Conservation (phyloP, 164 flowering plant genomes). For the Euptelea pleiosperma region DNA sequence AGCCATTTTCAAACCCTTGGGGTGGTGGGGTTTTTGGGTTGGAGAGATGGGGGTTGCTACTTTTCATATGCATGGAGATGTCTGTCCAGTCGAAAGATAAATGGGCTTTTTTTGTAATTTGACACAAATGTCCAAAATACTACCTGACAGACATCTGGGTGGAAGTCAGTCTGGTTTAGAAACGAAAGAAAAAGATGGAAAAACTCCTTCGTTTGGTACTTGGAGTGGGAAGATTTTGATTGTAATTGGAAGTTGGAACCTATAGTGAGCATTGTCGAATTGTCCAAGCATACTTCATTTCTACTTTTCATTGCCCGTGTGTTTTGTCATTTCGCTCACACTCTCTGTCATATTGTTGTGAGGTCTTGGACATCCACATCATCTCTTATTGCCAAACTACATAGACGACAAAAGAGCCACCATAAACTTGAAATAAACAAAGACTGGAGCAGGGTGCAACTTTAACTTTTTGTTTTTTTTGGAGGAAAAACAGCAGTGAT, state of each 20-base stretch:
- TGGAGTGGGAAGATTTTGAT: background rate
- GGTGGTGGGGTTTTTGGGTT: no score
- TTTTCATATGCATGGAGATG: no score
- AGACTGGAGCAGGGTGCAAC: no score
- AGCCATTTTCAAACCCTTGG: no score
- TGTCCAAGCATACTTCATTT: background rate
- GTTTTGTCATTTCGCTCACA: slow-evolving; percentile 9
- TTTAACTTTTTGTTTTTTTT: background rate
- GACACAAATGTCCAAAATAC: no score
- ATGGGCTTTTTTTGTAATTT: no score
- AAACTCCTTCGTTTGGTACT: background rate
- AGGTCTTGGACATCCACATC: background rate
- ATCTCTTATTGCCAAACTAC: background rate
- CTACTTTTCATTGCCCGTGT: background rate
- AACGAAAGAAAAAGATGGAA: background rate
- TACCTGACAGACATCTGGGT: no score
- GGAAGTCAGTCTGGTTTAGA: no score
- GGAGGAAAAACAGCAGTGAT: background rate
- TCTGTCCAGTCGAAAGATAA: no score
- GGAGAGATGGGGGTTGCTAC: no score
- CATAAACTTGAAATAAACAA: background rate
- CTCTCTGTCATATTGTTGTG: slow-evolving; percentile 2
- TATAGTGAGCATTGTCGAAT: background rate
- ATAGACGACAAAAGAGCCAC: background rate
- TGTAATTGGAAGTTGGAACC: background rate